Evolutionary conservation across 2,329 filamentous ascomycete species (phyloP), one percentile per base, ranked within the genome.

Genomic region (Coniosporium tulheliwenetii): DNA sequence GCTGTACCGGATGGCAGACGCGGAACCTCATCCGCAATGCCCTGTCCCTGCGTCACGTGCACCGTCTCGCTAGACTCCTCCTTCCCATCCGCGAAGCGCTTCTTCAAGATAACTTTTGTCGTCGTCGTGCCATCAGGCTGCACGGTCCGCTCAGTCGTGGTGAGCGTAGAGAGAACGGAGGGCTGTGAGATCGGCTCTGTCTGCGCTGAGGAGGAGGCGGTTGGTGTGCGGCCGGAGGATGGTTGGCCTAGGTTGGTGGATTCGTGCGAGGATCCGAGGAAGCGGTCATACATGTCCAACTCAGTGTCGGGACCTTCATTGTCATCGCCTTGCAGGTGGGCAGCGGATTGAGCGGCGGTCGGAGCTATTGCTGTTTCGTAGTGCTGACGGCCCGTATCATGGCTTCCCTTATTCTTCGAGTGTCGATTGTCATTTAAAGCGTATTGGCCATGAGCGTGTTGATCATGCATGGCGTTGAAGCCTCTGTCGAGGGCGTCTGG

Each of bases 31-130:
- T 8, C n/a, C 19, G 10, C 8, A 5, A 8, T 12, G 8, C 15
- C 16, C 36, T 15, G 36, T 26, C 36, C 33, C 1, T 43, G 46
- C 7, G 47, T 50, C 0, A 62, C 67, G 31, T 75, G 68, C 3
- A 69, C 57, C 7, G 68, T 72, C 47, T 76, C 71, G 8, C 69
- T 66, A 30, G 57, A 71, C 52, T 78, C 73, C 50, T 78, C 75
- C 3, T 66, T 62, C 0, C 75, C 75, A 57, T 79, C 73, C 1
- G 69, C 61, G 48, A 76, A 79, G 2, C 70, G 64, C 49, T 70
- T 72, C 45, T 72, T 78, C 12, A 74, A 57, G 8, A 75, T 59
- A 1, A 68, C 66, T 47, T 70, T 75, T 0, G 70, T 77, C 8
- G 70, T 69, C 2, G 76, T 57, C 0, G 69, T 71, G 10, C 75